Conservation (phyloP, 2,329 filamentous ascomycete species). For the Chrysoporthe austroafricana region DNA sequence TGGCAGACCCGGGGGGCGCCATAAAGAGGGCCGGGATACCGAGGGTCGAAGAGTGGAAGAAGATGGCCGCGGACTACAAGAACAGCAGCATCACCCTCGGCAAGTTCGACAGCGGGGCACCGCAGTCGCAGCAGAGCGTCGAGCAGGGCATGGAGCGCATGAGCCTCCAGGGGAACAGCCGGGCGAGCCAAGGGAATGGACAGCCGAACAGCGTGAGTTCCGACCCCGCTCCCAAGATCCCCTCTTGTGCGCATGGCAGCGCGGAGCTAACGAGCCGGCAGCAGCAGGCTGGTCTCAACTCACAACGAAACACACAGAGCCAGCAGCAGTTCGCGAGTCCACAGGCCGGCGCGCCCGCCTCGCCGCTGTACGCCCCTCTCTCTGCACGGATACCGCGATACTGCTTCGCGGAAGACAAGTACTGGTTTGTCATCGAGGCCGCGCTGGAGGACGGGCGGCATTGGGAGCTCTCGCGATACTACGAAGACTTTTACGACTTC, state of each 20-base stretch:
- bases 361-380: slow-evolving; percentile 73
- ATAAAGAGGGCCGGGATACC: slow-evolving; percentile 89
- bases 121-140: slow-evolving; percentile 52
- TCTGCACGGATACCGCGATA: slow-evolving; percentile 87
- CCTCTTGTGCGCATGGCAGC: not conserved
- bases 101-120: slow-evolving; percentile 71
- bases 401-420: slow-evolving; percentile 96
- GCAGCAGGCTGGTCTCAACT: slow-evolving; percentile 36
- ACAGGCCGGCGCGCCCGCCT: slow-evolving; percentile 44
- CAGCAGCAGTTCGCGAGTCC: slow-evolving; percentile 40
- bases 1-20: slow-evolving; percentile 80
- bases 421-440: slow-evolving; percentile 97
- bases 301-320: slow-evolving; percentile 42
- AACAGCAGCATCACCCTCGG: slow-evolving; percentile 97
- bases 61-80: slow-evolving; percentile 98
- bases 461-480: slow-evolving; percentile 93
- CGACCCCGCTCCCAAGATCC: not conserved
- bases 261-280: slow-evolving; percentile 35
- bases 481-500: slow-evolving; percentile 99
- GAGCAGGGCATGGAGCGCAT: slow-evolving; percentile 77
- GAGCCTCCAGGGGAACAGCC: slow-evolving; percentile 65
- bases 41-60: slow-evolving; percentile 98
- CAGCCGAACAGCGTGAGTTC: slow-evolving; percentile 51
- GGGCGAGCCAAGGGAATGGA: slow-evolving; percentile 53
- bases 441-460: slow-evolving; percentile 86